phyloP scores from a whole-genome alignment of 345 rosid species.

The Rhizophora apiculata region DNA sequence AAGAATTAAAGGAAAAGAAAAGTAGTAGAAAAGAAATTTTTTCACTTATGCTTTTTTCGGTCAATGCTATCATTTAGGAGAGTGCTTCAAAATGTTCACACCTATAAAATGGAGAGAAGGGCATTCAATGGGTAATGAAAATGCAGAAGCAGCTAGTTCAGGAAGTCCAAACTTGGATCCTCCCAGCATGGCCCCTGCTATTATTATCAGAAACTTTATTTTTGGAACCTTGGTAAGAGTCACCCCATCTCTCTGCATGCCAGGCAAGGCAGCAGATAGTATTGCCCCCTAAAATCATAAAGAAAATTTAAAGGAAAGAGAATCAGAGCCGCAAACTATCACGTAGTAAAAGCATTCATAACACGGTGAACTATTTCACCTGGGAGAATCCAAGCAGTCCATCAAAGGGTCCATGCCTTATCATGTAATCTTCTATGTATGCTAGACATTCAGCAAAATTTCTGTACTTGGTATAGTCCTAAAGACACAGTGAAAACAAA shows the following conservation, averaged over 20 bases:
- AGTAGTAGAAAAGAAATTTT: too few relatives aligned
- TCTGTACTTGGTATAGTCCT: slow-evolving; percentile 38
- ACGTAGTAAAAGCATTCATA: too few relatives aligned
- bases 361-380: slow-evolving; percentile 19
- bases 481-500: background rate
- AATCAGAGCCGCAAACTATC: background rate
- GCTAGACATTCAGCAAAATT: slow-evolving; percentile 45
- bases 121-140: slow-evolving; percentile 10
- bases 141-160: slow-evolving; percentile 11
- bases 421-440: slow-evolving; percentile 44
- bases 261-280: slow-evolving; percentile 13
- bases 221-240: slow-evolving; percentile 16
- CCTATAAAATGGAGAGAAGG: slow-evolving; percentile 20
- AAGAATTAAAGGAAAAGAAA: too few relatives aligned
- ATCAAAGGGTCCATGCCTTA: slow-evolving; percentile 45
- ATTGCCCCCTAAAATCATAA: slow-evolving; percentile 6
- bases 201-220: slow-evolving; percentile 17
- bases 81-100: too few relatives aligned
- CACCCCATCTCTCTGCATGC: slow-evolving; percentile 18
- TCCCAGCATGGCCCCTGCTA: slow-evolving; percentile 17
- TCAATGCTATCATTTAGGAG: too few relatives aligned
- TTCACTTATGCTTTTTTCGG: too few relatives aligned
- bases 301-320: background rate
- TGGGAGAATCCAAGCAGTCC: slow-evolving; percentile 53
- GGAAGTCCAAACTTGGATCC: slow-evolving; percentile 15